Percentiles rank a stretch among this genome's conserved stretches.
Conservation (phyloP, 2,329 filamentous ascomycete species). For the Rutstroemia sp. region DNA sequence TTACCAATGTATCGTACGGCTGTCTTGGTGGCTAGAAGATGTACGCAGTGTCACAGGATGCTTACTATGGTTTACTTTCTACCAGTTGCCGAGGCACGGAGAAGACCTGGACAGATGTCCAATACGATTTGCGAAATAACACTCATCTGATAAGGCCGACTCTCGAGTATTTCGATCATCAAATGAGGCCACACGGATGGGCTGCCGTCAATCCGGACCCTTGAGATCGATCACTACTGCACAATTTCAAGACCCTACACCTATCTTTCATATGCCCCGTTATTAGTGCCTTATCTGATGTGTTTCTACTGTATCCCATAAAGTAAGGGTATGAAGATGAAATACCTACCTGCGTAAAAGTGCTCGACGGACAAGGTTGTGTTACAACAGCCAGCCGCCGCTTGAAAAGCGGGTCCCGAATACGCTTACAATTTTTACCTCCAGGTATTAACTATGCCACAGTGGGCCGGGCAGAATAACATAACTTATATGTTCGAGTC, state of each 20-base stretch:
- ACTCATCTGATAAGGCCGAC: background rate
- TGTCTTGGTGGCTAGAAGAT: background rate
- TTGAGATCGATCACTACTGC: background rate
- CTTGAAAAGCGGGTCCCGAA: background rate
- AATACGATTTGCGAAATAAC: background rate
- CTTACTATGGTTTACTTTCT: background rate
- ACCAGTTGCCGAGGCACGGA: background rate
- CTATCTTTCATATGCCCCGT: too few relatives aligned
- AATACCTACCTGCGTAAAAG: background rate
- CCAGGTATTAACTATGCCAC: background rate
- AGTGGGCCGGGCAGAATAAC: background rate
- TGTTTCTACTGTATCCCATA: too few relatives aligned
- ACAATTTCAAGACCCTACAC: background rate
- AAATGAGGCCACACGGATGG: background rate
- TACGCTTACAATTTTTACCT: background rate
- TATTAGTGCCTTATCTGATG: too few relatives aligned
- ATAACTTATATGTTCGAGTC: background rate
- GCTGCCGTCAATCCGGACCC: background rate
- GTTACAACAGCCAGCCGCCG: slow-evolving; percentile 5
- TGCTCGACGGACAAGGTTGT: background rate
- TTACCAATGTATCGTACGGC: background rate
- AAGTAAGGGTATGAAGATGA: background rate
- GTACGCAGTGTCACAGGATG: background rate
- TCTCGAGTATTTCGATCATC: background rate
- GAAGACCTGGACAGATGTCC: background rate